Conservation (phyloP, 306 rosid species). For the Cicer chorassanicum region DNA sequence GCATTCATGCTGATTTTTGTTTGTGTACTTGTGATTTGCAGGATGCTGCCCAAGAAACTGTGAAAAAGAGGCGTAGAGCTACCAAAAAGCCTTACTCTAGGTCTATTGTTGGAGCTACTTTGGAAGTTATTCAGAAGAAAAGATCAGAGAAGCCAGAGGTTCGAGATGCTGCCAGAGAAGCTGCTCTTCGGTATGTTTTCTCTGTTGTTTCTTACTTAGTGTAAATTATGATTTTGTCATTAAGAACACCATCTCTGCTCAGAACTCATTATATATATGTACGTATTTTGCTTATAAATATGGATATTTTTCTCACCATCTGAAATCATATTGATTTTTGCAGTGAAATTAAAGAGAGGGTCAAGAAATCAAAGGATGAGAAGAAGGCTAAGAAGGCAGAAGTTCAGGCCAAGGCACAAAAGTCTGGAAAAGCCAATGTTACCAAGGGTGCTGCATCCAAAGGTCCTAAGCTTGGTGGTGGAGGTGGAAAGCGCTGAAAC, state of each 20-base stretch:
- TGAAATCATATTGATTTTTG: constrained; percentile 14
- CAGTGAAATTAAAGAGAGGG: constrained; percentile 87
- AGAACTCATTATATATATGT: too few relatives aligned
- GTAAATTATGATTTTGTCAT: background rate
- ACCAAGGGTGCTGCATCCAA: constrained; percentile 69
- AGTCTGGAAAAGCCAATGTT: constrained; percentile 60
- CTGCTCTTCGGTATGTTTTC: constrained; percentile 43
- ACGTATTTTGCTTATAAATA: too few relatives aligned
- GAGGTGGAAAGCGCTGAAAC: constrained; percentile 81
- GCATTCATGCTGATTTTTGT: background rate
- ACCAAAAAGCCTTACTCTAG: constrained; percentile 46
- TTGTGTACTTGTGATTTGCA: constrained; percentile 38
- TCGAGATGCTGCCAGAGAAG: constrained; percentile 45
- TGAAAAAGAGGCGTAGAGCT: constrained; percentile 39
- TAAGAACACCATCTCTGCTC: background rate
- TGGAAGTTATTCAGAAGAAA: constrained; percentile 41
- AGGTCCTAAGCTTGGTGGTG: constrained; percentile 92
- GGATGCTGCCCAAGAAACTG: constrained; percentile 70
- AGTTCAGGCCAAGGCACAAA: constrained; percentile 62
- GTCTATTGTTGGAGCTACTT: constrained; percentile 47
- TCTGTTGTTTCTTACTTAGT: background rate
- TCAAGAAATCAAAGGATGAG: constrained; percentile 85
- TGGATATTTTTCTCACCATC: background rate
- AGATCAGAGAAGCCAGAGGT: constrained; percentile 42
- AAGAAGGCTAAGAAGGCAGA: constrained; percentile 90